phyloP scores from a whole-genome alignment of 2,329 filamentous ascomycete species.

The Lojkania enalia region DNA sequence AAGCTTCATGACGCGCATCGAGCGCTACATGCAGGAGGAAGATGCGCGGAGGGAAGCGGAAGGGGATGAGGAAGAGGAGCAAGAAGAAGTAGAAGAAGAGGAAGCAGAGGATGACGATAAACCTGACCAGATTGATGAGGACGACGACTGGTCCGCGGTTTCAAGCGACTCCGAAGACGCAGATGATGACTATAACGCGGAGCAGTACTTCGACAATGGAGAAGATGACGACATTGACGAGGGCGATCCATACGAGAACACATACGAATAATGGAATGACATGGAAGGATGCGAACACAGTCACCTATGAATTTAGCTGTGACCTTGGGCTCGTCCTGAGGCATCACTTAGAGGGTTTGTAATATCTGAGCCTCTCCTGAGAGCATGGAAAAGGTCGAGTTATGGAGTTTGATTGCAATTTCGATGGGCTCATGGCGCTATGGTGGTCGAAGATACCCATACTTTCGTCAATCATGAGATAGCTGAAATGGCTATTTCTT shows the following conservation, averaged over 20 bases:
- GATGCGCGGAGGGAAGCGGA: conserved; percentile 46
- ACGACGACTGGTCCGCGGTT: conserved; percentile 56
- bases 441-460: no score
- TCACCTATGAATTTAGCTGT: no score
- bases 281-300: no score
- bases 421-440: no score
- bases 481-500: no score
- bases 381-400: no score
- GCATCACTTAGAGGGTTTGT: no score
- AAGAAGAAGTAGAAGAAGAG: conserved; percentile 53
- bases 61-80: conserved; percentile 43
- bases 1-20: conserved; percentile 36
- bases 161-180: conserved; percentile 67
- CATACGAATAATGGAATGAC: conserved; percentile 41
- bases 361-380: no score
- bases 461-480: no score
- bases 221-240: conserved; percentile 54
- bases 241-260: conserved; percentile 41
- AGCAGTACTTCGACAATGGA: conserved; percentile 58
- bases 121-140: conserved; percentile 60
- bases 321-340: no score
- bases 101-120: conserved; percentile 53
- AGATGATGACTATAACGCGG: conserved; percentile 66
- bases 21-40: conserved; percentile 49
- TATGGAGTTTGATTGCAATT: no score